These are phyloP conservation scores for Camelina laxa DNA, from an alignment of 345 rosid genomes.

Conservation along the genomic window DNA sequence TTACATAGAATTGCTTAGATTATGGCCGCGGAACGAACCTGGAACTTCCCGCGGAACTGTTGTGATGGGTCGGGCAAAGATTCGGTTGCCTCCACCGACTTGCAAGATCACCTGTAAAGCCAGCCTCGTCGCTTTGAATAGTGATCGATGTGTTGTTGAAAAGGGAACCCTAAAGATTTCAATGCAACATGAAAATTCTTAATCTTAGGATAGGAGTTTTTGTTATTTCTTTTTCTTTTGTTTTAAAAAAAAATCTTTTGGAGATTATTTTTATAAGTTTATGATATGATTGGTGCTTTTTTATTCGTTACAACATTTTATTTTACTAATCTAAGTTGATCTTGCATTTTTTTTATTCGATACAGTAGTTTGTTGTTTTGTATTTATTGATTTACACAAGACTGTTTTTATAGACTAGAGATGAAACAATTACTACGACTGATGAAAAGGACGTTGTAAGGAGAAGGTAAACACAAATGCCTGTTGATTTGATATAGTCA, in stretches of 20 bases:
- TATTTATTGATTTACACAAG: not conserved
- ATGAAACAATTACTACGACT: conserved; percentile 12
- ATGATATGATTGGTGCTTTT: not conserved
- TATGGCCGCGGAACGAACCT: not conserved
- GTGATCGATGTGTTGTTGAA: not conserved
- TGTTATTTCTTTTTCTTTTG: not conserved
- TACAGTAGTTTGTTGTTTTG: not conserved
- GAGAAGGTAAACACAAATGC: conserved; percentile 3
- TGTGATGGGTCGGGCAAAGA: not conserved
- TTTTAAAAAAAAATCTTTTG: not conserved
- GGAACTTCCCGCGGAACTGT: not conserved
- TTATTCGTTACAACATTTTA: not conserved
- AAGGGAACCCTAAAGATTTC: not conserved
- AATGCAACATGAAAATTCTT: not conserved
- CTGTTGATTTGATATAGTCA: conserved; percentile 19
- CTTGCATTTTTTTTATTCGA: not conserved
- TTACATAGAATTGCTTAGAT: conserved; percentile 10
- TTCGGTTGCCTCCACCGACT: not conserved
- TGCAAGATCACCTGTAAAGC: not conserved
- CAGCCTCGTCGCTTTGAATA: not conserved
- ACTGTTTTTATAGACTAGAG: not conserved
- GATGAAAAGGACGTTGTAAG: not conserved
- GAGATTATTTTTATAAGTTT: not conserved
- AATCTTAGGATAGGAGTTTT: not conserved
- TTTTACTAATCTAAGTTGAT: not conserved